phyloP scores from a whole-genome alignment of 495 filamentous ascomycete species.

The Staphylotrichum tortipilum region DNA sequence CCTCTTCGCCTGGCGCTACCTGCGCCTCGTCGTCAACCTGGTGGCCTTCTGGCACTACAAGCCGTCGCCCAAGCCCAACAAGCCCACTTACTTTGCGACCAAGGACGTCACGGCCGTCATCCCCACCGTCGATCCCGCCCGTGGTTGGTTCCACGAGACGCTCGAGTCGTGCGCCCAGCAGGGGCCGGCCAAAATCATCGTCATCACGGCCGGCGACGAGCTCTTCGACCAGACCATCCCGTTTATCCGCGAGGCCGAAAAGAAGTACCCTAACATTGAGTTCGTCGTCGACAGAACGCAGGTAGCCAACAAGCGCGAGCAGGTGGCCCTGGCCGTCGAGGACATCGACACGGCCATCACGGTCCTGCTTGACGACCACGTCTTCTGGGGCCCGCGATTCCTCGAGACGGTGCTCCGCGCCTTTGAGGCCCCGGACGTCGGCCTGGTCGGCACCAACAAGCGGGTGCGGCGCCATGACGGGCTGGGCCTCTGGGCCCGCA shows the following conservation, averaged over 20 bases:
- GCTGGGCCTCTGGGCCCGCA: slow-evolving; percentile 20
- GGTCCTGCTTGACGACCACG: slow-evolving; percentile 46
- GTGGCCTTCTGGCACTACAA: slow-evolving; percentile 40
- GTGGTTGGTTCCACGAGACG: slow-evolving; percentile 28
- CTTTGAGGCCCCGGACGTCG: slow-evolving; percentile 44
- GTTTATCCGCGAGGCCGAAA: slow-evolving; percentile 4
- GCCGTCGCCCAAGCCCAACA: slow-evolving; percentile 22
- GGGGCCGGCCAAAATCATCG: slow-evolving; percentile 26
- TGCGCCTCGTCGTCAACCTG: slow-evolving; percentile 39
- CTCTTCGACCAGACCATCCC: slow-evolving; percentile 8
- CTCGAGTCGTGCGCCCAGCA: slow-evolving; percentile 25
- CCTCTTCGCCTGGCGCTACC: slow-evolving; percentile 31
- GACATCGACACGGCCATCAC: slow-evolving; percentile 39
- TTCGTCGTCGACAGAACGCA: slow-evolving; percentile 17
- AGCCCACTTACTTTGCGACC: slow-evolving; percentile 28
- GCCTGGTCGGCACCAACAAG: slow-evolving; percentile 47
- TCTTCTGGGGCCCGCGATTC: slow-evolving; percentile 42
- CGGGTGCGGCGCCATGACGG: slow-evolving; percentile 30
- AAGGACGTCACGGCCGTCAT: slow-evolving; percentile 48
- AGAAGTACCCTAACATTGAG: slow-evolving; percentile 3
- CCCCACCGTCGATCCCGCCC: slow-evolving; percentile 39
- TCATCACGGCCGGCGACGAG: slow-evolving; percentile 28
- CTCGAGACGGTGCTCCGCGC: slow-evolving; percentile 39
- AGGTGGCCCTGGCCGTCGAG: slow-evolving; percentile 37
- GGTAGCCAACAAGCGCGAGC: slow-evolving; percentile 40